Conservation (phyloP, 345 rosid species). For the Acer yangbiense region DNA sequence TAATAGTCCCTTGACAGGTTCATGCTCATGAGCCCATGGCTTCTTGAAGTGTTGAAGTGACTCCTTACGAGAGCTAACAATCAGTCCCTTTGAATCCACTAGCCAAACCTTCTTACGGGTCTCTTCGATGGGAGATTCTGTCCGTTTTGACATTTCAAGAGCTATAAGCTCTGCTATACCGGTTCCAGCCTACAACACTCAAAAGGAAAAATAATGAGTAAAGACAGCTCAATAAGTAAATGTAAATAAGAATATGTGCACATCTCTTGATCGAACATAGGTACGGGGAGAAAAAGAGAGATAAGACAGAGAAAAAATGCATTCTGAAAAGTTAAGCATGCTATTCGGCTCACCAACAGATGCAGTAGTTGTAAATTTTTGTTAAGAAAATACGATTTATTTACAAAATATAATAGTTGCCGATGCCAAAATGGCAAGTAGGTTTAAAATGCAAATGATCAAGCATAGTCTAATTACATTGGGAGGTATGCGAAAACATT, state of each 20-base stretch:
- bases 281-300: neutral
- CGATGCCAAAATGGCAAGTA: neutral
- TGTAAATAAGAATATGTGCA: neutral
- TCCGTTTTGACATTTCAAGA: slow-evolving; percentile 80
- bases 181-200: slow-evolving; percentile 79
- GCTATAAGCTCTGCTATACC: slow-evolving; percentile 98
- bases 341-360: too few relatives aligned
- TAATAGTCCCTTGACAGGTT: slow-evolving; percentile 65
- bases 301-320: neutral
- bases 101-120: slow-evolving; percentile 93
- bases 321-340: too few relatives aligned
- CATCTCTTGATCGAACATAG: neutral
- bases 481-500: neutral
- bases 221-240: neutral
- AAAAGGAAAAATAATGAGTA: slow-evolving; percentile 9
- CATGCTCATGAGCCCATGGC: slow-evolving; percentile 95
- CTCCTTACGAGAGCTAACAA: slow-evolving; percentile 68
- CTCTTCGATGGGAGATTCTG: slow-evolving; percentile 63
- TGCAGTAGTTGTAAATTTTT: too few relatives aligned
- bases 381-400: too few relatives aligned
- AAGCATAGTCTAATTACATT: neutral
- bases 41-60: slow-evolving; percentile 92
- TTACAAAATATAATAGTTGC: neutral
- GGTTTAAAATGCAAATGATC: neutral
- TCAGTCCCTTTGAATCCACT: slow-evolving; percentile 96